Evolutionary conservation across 225 moss, liverwort and hornwort species (phyloP).

Genomic region (Rhytidiadelphus loreus): DNA sequence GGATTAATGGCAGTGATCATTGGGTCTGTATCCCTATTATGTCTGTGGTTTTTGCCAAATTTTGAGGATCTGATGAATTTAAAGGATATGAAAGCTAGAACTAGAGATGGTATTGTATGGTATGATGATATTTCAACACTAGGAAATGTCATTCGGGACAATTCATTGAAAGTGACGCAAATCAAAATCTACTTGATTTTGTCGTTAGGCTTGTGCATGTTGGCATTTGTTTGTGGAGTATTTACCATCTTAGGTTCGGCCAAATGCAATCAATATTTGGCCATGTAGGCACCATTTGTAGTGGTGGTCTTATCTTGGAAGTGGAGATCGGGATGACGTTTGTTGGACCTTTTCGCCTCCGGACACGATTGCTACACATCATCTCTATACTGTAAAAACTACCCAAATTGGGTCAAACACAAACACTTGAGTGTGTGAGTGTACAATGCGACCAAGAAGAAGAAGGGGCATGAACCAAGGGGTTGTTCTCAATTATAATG

Average conservation of each 20-base stretch:
- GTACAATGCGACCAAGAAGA: background rate
- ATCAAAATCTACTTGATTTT: background rate
- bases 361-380: background rate
- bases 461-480: too few species aligned
- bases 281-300: background rate
- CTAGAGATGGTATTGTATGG: background rate
- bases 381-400: background rate
- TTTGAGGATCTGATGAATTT: background rate
- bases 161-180: background rate
- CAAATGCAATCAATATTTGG: background rate
- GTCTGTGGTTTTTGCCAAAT: background rate
- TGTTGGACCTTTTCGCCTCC: background rate
- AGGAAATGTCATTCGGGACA: background rate
- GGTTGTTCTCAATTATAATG: too few species aligned
- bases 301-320: background rate
- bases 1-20: background rate
- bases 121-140: background rate
- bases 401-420: background rate
- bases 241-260: background rate
- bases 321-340: background rate
- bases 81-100: background rate
- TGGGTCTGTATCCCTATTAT: background rate
- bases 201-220: background rate
- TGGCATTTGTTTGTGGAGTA: background rate
- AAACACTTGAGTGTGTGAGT: background rate